Evolutionary conservation across 2,329 filamentous ascomycete species (phyloP), one percentile per base, ranked within the genome.

Genomic region (Nigrograna mackinnonii): DNA sequence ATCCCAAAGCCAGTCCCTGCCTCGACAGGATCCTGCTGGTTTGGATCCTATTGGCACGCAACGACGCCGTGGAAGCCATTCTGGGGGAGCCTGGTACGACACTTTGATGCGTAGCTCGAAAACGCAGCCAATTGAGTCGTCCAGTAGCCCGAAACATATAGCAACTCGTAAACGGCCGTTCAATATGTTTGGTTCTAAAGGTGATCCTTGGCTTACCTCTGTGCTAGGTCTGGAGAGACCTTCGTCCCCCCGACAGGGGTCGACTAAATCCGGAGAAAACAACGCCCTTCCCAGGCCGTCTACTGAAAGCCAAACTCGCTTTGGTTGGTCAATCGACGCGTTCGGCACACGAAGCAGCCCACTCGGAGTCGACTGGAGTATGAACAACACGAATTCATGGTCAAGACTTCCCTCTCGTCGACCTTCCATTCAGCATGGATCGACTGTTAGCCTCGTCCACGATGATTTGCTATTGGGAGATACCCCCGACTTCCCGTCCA

Each of bases 1-100:
- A 21, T 79, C 81, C 0, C 87, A 92, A 61, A 91, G 87, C 56
- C 87, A 89, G 59, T 92, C 89, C 0, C 83, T 94, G 52, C 89
- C 89, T 5, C 73, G 80, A 24, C 77, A 83, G 31, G 76, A 76
- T 20, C 64, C 64, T 35, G 66, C 50, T 5, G 58, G 58, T 6
- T 61, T 75, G 30, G 79, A 82, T 50, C 69, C 75, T 4, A 72
- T 73, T 32, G 74, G 73, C 7, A 67, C 69, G 18, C 72, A 75
- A 41, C 73, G 75, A 41, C 74, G 82, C 18, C 47, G 87, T 80
- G 54, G 86, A 78, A 58, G 71, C 60, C 49, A 68, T 69, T 63
- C 75, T 58, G 48, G 81, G 63, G 64, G 81, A 71, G 66, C 80
- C 67, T 53, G 76, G 79, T 44, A 87, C 79, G 79, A 77, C 67